These are phyloP conservation scores for Edaphochlamys debaryana DNA, from an alignment of 139 green algal genomes.

Conservation along the genomic window DNA sequence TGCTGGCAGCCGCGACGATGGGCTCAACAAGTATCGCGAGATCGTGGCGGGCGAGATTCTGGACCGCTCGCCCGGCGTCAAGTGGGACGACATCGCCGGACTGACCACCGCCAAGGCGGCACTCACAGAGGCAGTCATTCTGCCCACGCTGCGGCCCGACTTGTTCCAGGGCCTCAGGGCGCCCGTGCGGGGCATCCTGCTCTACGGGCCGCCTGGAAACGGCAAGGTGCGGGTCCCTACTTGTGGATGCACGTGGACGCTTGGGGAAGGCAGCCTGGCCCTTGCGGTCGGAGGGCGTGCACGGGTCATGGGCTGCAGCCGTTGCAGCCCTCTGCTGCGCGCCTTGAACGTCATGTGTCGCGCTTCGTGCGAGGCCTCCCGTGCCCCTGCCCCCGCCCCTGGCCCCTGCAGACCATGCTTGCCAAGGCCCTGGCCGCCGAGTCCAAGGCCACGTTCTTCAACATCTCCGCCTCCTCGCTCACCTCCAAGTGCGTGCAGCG, in stretches of 20 bases:
- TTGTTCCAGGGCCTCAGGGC: constrained; percentile 76
- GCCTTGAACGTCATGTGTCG: too few relatives aligned
- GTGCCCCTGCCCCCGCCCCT: neutral
- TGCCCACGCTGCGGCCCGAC: constrained; percentile 72
- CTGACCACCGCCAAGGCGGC: constrained; percentile 76
- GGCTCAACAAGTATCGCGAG: constrained; percentile 48
- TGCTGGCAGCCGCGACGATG: constrained; percentile 38
- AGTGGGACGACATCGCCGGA: constrained; percentile 81
- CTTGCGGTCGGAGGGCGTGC: too few relatives aligned
- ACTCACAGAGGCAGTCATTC: constrained; percentile 82
- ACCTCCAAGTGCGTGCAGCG: constrained; percentile 78
- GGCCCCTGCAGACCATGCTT: constrained; percentile 44
- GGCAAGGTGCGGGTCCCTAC: constrained; percentile 78
- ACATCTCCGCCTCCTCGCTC: constrained; percentile 83
- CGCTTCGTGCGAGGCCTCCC: too few relatives aligned
- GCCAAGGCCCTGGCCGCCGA: constrained; percentile 66
- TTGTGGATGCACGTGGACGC: too few relatives aligned
- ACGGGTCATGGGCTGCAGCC: too few relatives aligned
- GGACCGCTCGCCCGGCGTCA: constrained; percentile 60
- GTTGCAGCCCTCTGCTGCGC: too few relatives aligned
- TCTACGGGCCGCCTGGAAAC: constrained; percentile 91
- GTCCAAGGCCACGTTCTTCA: constrained; percentile 81
- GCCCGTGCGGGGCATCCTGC: constrained; percentile 81
- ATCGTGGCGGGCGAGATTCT: constrained; percentile 75
- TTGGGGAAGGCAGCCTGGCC: too few relatives aligned